These are phyloP conservation scores for Austroboletus festivus DNA, from an alignment of 768 basidiomycete species.

Conservation along the genomic window DNA sequence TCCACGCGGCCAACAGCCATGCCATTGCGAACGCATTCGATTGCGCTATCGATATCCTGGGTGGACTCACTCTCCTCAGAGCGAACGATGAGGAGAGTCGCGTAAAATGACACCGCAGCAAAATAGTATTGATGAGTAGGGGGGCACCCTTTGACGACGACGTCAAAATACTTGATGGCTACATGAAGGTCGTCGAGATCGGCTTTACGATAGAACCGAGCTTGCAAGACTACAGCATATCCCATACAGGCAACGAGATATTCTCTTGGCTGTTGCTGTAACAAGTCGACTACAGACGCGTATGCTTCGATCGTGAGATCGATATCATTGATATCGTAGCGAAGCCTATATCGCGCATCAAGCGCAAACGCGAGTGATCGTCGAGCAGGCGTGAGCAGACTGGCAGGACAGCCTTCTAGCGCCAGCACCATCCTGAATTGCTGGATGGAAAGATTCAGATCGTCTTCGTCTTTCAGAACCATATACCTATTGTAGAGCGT, in stretches of 20 bases:
- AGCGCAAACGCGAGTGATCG: constrained; percentile 7
- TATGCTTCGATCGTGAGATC: constrained; percentile 9
- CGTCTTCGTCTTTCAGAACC: constrained; percentile 10
- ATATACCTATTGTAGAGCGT: constrained; percentile 15
- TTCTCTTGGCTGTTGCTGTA: constrained; percentile 1
- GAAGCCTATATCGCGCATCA: constrained; percentile 8
- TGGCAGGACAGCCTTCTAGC: constrained; percentile 5
- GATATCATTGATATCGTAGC: constrained; percentile 14
- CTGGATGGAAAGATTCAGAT: constrained; percentile 19
- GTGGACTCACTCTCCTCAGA: constrained; percentile 10
- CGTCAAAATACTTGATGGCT: constrained; percentile 10
- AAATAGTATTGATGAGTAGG: constrained; percentile 5
- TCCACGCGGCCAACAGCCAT: constrained; percentile 6
- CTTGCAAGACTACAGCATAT: constrained; percentile 3
- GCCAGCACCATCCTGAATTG: constrained; percentile 4
- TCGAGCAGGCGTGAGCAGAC: constrained; percentile 5
- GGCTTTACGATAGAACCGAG: constrained; percentile 10
- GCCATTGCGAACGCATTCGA: constrained; percentile 8
- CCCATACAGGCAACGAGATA: constrained; percentile 3
- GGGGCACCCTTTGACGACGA: constrained; percentile 3
- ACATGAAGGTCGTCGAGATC: constrained; percentile 11
- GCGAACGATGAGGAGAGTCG: constrained; percentile 10
- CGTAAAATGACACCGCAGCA: constrained; percentile 1
- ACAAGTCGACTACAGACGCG: constrained; percentile 7
- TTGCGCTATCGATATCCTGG: constrained; percentile 16